A percentile compares a stretch with the other conserved stretches of the same genome.
These are phyloP conservation scores for Sphagnurus paluster DNA, from an alignment of 1,284 basidiomycete species.

Conservation along the genomic window DNA sequence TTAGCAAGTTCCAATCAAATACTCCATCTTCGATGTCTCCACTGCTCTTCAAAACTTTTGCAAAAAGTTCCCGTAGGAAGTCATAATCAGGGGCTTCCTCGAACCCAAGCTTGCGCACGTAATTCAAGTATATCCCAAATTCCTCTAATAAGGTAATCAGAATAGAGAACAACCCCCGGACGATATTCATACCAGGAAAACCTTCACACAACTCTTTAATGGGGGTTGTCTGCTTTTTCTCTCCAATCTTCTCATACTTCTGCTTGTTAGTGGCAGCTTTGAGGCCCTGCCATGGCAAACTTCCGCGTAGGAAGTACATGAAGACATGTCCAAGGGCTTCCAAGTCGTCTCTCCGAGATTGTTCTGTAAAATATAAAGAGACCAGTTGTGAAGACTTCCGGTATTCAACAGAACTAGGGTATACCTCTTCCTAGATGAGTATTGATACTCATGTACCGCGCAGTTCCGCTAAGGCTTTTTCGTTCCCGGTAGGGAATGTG, in stretches of 20 bases:
- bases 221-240: slow-evolving; percentile 97
- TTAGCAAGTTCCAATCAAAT: slow-evolving; percentile 90
- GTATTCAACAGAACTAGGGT: slow-evolving; percentile 25
- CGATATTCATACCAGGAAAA: slow-evolving; percentile 67
- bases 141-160: slow-evolving; percentile 57
- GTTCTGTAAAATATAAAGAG: slow-evolving; percentile 54
- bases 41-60: slow-evolving; percentile 88
- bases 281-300: slow-evolving; percentile 94
- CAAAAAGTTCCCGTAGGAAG: slow-evolving; percentile 89
- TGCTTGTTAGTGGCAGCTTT: slow-evolving; percentile 98
- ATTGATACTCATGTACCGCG: slow-evolving; percentile 97
- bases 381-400: slow-evolving; percentile 1
- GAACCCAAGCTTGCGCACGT: slow-evolving; percentile 86
- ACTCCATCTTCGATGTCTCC: slow-evolving; percentile 87
- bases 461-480: slow-evolving; percentile 89
- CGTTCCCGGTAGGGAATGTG: slow-evolving; percentile 97
- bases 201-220: slow-evolving; percentile 94
- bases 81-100: slow-evolving; percentile 97
- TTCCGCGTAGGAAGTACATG: slow-evolving; percentile 95
- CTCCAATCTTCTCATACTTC: slow-evolving; percentile 98
- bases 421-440: slow-evolving; percentile 89
- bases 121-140: slow-evolving; percentile 87
- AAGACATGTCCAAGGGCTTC: slow-evolving; percentile 97
- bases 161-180: slow-evolving; percentile 5
- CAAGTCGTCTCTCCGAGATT: slow-evolving; percentile 92